Percentiles rank a stretch among this genome's conserved stretches.
These are phyloP conservation scores for Verticillium longisporum DNA, from an alignment of 2,329 filamentous ascomycete genomes.

Conservation along the genomic window DNA sequence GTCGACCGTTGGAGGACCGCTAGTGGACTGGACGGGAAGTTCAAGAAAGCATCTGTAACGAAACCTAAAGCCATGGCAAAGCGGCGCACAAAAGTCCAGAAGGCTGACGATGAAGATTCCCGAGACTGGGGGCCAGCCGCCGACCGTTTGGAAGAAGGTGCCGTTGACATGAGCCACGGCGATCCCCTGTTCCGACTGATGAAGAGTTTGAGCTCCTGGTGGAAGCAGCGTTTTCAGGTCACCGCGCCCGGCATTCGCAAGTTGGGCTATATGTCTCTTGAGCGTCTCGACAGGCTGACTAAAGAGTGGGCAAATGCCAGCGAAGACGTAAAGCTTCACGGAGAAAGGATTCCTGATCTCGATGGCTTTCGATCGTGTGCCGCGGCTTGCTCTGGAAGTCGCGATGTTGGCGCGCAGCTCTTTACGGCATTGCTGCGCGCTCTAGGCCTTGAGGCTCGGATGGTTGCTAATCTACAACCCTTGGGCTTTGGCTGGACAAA, in stretches of 20 bases:
- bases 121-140: conserved; percentile 70
- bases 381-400: conserved; percentile 66
- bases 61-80: conserved; percentile 29
- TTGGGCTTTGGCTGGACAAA: conserved; percentile 89
- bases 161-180: conserved; percentile 71
- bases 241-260: conserved; percentile 80
- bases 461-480: conserved; percentile 81
- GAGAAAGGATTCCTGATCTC: conserved; percentile 65
- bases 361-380: conserved; percentile 65
- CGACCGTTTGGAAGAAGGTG: conserved; percentile 60
- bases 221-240: conserved; percentile 77
- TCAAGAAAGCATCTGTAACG: conserved; percentile 18
- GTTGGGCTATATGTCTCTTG: conserved; percentile 76
- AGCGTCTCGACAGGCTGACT: conserved; percentile 66
- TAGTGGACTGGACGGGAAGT: conserved; percentile 48
- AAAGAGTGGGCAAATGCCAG: conserved; percentile 60
- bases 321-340: conserved; percentile 59
- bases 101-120: conserved; percentile 4
- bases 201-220: conserved; percentile 72
- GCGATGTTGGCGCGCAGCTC: conserved; percentile 81
- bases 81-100: conserved; percentile 18
- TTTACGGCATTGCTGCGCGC: conserved; percentile 81
- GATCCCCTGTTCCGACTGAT: conserved; percentile 76
- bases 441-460: conserved; percentile 71
- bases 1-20: conserved; percentile 65